Evolutionary conservation across 306 rosid genomes (phyloP).

Genomic region (Hippophae rhamnoides): DNA sequence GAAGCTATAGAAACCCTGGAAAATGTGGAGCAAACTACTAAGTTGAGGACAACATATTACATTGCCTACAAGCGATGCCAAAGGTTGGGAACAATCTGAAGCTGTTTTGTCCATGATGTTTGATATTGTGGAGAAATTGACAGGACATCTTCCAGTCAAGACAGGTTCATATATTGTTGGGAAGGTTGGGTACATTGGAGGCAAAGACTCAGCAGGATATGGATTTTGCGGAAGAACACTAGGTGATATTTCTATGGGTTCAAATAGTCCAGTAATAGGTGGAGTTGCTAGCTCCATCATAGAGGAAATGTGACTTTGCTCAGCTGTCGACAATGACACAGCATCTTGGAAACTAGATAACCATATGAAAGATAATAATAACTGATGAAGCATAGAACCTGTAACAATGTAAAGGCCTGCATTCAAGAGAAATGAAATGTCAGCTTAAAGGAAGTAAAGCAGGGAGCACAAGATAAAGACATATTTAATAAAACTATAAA

Average conservation of each 20-base stretch:
- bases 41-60: constrained; percentile 95
- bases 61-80: constrained; percentile 73
- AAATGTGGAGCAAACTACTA: constrained; percentile 72
- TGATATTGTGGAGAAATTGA: constrained; percentile 69
- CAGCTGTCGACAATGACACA: constrained; percentile 36
- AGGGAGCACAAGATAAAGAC: neutral
- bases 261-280: constrained; percentile 61
- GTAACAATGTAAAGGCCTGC: constrained; percentile 29
- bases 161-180: constrained; percentile 74
- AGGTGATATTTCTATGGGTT: constrained; percentile 92
- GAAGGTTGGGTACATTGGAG: constrained; percentile 88
- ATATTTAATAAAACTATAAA: neutral
- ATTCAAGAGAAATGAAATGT: constrained; percentile 18
- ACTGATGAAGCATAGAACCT: constrained; percentile 58
- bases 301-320: constrained; percentile 28
- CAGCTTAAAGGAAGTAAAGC: neutral
- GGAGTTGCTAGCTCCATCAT: constrained; percentile 48
- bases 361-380: constrained; percentile 60
- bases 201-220: constrained; percentile 45
- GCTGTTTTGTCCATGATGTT: constrained; percentile 70
- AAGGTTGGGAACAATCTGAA: constrained; percentile 76
- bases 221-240: constrained; percentile 77
- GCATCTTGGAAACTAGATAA: constrained; percentile 54
- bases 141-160: constrained; percentile 85
- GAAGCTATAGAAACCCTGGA: constrained; percentile 67